Base-by-base conservation (phyloP, 2,329 filamentous ascomycete genomes). In the Colletotrichum sp. region DNA sequence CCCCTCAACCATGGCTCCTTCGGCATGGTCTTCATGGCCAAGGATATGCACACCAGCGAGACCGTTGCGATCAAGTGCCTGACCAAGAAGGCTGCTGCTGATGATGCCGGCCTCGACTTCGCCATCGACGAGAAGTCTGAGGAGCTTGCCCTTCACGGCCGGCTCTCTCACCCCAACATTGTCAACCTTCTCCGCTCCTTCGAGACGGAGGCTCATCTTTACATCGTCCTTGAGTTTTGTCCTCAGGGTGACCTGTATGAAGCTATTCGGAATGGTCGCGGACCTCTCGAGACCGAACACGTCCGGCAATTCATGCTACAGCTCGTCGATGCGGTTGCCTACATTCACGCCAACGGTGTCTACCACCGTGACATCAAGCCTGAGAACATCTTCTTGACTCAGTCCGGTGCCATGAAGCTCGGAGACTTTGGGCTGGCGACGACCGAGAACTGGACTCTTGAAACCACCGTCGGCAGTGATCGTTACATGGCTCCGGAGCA, bases 401-500 rank as follows among this genome's bases (percentile, higher is more conserved):
- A 96, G 77, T 92, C 94, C 79, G 96, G 96, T 70, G 91, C 93
- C 52, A 95, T 99, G 94, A 99, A 99, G 88, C 92, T 99, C 44
- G 97, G 97, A 81, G 97, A 99, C 85, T 98, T 99, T 84, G 97
- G 97, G 71, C 90, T 99, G 78, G 96, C 96, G 68, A 98, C 96
- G 13, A 95, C 93, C 8, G 95, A 98, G 77, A 90, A 93, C 80
- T 98, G 95, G 96, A 98, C 95, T 28, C 94, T 94, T 81, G 97
- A 99, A 88, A 93, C 94, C 78, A 97, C 95, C 77, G 97, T 99
- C 63, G 97, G 97, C 79, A 99, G 97, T 84, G 97, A 99, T 84
- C 95, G 97, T 72, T 99, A 99, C 88, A 99, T 99, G 97, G 96
- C 97, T 72, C 97, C 97, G 7, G 97, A 99, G 86, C 97, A 99